Conservation (phyloP, 179 eudicot species). For the Vitellaria paradoxa region DNA sequence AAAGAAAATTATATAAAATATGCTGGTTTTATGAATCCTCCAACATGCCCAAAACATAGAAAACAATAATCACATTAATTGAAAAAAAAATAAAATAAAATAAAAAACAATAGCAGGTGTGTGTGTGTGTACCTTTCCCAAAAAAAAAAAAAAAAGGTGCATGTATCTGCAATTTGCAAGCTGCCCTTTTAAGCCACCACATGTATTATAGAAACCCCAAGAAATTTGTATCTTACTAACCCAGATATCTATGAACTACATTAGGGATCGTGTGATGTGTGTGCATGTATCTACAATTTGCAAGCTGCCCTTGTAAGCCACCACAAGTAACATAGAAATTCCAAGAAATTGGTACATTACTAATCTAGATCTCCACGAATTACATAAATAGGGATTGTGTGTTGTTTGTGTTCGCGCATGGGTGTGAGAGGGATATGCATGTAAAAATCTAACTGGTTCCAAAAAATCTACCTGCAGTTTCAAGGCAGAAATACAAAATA, state of each 20-base stretch:
- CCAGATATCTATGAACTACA: too few relatives aligned
- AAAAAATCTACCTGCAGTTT: not conserved
- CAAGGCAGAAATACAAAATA: not conserved
- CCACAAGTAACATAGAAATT: not conserved
- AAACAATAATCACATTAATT: not conserved
- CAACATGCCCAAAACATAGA: not conserved
- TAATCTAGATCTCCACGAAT: not conserved
- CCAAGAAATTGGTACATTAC: not conserved
- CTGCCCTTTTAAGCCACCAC: too few relatives aligned
- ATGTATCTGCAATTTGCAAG: too few relatives aligned
- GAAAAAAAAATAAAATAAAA: not conserved
- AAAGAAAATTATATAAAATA: too few relatives aligned
- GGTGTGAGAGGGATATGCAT: not conserved
- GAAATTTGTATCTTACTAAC: too few relatives aligned
- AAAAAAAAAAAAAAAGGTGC: too few relatives aligned
- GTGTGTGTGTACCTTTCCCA: too few relatives aligned
- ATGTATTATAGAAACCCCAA: too few relatives aligned
- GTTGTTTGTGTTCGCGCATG: not conserved
- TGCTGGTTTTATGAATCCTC: not conserved
- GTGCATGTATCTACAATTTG: not conserved
- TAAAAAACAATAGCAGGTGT: too few relatives aligned
- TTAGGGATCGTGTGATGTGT: too few relatives aligned
- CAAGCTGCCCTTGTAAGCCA: not conserved
- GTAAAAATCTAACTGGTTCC: not conserved
- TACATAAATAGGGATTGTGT: not conserved